Base-by-base conservation (phyloP, 257 asterid species). In the Fraxinus quadrangulata region DNA sequence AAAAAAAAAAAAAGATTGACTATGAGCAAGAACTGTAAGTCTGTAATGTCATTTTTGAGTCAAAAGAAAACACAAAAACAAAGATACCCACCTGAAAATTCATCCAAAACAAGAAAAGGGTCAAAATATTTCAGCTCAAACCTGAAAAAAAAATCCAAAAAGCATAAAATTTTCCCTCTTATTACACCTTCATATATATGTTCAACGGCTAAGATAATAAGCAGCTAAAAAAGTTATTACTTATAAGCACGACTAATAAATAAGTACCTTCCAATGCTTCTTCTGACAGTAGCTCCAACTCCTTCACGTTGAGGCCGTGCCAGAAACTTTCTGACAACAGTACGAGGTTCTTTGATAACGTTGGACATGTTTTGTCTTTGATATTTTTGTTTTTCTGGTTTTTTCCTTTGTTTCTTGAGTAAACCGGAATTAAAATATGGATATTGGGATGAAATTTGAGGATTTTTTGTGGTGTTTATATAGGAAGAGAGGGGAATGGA, bases 291-390 rank as follows among this genome's bases (percentile, higher is more conserved):
- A 74, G 99, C 99, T 42, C 97, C 99, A 11, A 90, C 80, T 67
- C 99, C 99, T 87, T 94, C 99, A 42, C 28, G 89, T 45, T 92
- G 97, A 79, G 97, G 97, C 78, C 92, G 83, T 3, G 99, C 94
- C 0, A 91, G 85, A 79, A 94, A 88, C 54, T 90, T 94, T 78
- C 87, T 80, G 59, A 88, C 95, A 5, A 94, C 90, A 1, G 85
- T 82, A 30, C 97, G 96, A 78, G 96, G 86, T 14, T 89, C 83
- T n/a, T 73, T 84, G 1, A 86, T 86, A 68, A 81, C 83, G 40
- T 80, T 75, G 42, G 89, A 80, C 92, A 90, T 88, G 70, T 39
- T 34, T n/a, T 74, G 21, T 59, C 16, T 77, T 28, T 28, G 34
- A 34, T 17, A 31, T 40, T 56, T 21, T 69, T 17, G 16, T 24